Base-by-base conservation (phyloP, 2,329 filamentous ascomycete genomes). In the Paecilomyces variotii region DNA sequence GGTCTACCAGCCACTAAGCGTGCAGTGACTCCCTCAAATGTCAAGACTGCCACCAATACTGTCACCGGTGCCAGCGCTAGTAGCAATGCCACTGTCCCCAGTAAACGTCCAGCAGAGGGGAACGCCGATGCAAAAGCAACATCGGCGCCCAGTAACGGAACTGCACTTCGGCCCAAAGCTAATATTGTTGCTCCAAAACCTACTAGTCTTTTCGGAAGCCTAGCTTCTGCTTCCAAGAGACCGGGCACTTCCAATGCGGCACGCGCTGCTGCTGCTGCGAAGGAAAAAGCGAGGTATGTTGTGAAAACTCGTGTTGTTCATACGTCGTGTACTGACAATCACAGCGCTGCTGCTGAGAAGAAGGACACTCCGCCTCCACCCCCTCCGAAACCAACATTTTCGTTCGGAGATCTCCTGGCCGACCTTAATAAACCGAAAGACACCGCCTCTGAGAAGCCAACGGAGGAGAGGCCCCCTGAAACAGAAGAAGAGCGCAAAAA, bases 401-500 rank as follows among this genome's bases (percentile, higher is more conserved):
- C 79, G 3, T 79, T 81, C 63, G 74, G 78, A 51, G 77, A 79
- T 57, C 70, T 78, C 11, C 74, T 81, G 70, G 77, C 77, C n/a
- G 77, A 77, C 61, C 71, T 80, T 54, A 75, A 79, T 54, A 85
- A 85, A 64, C 80, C 82, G 4, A 85, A 85, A 63, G 79, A 83
- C 58, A 72, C 80, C 54, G 76, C 77, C 60, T 72, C 78, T 6
- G 70, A 71, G 11, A 83, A 85, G 65, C 74, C 78, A 1, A 74
- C 80, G 39, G 82, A 83, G 59, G 76, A 82, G 32, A 67, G 71
- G 4, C 79, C 82, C 1, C 79, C 80, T 0, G 85, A 87, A 68
- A 86, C 83, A 0, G 76, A 81, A 55, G 84, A 86, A 66, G 80
- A 86, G 66, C 83, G 79, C 56, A 68, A 77, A 24, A 86, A 82